Evolutionary conservation across 1,284 basidiomycete genomes (phyloP).

Genomic region (Malassezia arunalokei): DNA sequence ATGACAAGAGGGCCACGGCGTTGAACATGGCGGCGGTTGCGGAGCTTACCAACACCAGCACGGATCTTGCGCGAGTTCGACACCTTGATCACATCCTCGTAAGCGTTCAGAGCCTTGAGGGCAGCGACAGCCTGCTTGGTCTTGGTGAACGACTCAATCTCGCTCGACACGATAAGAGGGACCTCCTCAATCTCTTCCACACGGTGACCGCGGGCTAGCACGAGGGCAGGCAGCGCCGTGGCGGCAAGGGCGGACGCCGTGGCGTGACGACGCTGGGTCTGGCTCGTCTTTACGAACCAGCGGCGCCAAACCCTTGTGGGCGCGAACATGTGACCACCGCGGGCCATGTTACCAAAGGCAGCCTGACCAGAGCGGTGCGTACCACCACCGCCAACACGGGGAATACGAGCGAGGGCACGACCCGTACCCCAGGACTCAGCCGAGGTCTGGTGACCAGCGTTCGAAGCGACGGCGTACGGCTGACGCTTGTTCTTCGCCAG

Average conservation of each 20-base stretch:
- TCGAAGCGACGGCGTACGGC: constrained; percentile 89
- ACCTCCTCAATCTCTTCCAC: constrained; percentile 96
- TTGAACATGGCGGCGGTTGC: constrained; percentile 92
- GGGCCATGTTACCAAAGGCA: constrained; percentile 64
- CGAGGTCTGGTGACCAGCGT: constrained; percentile 97
- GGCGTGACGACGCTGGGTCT: constrained; percentile 97
- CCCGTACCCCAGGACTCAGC: constrained; percentile 99
- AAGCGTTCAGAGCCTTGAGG: constrained; percentile 69
- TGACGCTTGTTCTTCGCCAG: constrained; percentile 98
- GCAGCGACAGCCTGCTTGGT: constrained; percentile 94
- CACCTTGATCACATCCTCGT: constrained; percentile 87
- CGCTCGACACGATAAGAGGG: constrained; percentile 74
- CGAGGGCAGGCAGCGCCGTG: constrained; percentile 91
- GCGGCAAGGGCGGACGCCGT: constrained; percentile 95
- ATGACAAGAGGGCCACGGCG: constrained; percentile 94
- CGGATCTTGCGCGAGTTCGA: constrained; percentile 94
- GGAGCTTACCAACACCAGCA: constrained; percentile 92
- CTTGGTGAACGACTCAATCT: constrained; percentile 78
- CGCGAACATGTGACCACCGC: constrained; percentile 97
- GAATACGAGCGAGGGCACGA: constrained; percentile 99
- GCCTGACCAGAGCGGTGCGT: constrained; percentile 95
- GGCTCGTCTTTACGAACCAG: constrained; percentile 99
- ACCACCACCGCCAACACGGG: constrained; percentile 97
- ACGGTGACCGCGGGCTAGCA: constrained; percentile 96
- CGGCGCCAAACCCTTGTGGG: constrained; percentile 99